phyloP scores from a whole-genome alignment of 164 flowering plant genomes.

The Annona cherimola region DNA sequence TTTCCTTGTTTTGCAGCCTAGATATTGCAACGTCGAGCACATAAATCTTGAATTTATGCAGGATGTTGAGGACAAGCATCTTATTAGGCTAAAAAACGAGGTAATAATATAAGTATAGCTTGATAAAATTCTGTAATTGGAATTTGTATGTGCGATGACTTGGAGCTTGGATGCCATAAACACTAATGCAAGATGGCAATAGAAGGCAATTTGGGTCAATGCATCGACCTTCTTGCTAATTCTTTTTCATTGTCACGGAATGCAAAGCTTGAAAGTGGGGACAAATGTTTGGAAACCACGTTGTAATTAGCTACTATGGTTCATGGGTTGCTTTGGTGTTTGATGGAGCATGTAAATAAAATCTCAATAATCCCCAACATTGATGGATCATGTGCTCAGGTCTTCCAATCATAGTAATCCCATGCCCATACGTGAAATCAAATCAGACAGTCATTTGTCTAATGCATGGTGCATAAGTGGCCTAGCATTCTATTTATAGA shows the following conservation, averaged over 20 bases:
- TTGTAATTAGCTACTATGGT: no score
- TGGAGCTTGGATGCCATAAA: neutral
- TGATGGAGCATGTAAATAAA: no score
- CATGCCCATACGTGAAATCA: no score
- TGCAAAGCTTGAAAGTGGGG: neutral
- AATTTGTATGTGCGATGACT: neutral
- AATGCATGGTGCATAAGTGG: neutral
- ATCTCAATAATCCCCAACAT: no score
- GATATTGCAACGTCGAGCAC: constrained; percentile 54
- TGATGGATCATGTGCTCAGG: no score
- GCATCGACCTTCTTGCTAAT: neutral
- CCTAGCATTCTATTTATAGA: neutral
- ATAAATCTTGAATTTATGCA: constrained; percentile 84
- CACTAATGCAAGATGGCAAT: neutral
- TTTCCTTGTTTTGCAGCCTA: constrained; percentile 35
- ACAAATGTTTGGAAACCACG: no score
- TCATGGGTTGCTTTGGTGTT: no score
- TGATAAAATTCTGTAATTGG: neutral
- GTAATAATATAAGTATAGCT: constrained; percentile 22
- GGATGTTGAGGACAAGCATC: constrained; percentile 74
- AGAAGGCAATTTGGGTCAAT: neutral
- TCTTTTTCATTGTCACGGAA: neutral
- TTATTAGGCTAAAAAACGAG: constrained; percentile 45
- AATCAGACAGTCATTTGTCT: no score
- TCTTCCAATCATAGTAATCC: no score